phyloP scores from a whole-genome alignment of 208 protist species.

The Acanthamoeba triangularis region DNA sequence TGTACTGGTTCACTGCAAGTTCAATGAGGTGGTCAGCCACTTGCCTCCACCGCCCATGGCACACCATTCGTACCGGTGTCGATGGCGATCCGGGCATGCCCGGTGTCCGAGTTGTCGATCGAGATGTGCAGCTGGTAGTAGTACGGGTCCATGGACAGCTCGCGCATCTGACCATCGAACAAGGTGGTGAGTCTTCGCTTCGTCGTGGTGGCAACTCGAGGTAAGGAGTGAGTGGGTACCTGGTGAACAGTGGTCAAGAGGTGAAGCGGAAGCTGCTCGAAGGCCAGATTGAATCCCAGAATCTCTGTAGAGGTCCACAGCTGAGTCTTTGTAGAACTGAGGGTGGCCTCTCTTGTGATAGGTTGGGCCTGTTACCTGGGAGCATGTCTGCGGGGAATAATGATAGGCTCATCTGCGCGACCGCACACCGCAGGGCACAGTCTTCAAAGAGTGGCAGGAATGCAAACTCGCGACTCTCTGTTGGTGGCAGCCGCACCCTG shows the following conservation, averaged over 20 bases:
- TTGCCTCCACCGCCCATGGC: neutral
- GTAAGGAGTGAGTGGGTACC: too few relatives aligned
- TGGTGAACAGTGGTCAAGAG: conserved; percentile 64
- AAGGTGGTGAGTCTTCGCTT: neutral
- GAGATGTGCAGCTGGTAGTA: conserved; percentile 76
- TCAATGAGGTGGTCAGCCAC: neutral
- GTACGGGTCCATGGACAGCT: conserved; percentile 32
- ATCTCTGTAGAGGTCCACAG: neutral
- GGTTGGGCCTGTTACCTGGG: neutral
- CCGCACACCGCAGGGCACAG: neutral
- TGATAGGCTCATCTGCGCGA: neutral
- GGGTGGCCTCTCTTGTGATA: neutral
- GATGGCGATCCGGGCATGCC: conserved; percentile 60
- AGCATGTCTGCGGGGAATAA: conserved; percentile 23
- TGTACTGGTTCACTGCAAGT: conserved; percentile 66
- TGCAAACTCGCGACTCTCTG: conserved; percentile 14
- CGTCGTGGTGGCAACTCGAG: neutral
- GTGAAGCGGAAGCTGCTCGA: conserved; percentile 72
- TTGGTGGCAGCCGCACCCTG: conserved; percentile 33
- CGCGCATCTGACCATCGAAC: neutral
- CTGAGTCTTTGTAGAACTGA: neutral
- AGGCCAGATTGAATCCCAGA: neutral
- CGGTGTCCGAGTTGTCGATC: conserved; percentile 64
- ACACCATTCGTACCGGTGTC: neutral
- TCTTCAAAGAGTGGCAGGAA: conserved; percentile 25